Conservation (phyloP, 2,329 filamentous ascomycete genomes). For the Aphanoascus verrucosus region DNA sequence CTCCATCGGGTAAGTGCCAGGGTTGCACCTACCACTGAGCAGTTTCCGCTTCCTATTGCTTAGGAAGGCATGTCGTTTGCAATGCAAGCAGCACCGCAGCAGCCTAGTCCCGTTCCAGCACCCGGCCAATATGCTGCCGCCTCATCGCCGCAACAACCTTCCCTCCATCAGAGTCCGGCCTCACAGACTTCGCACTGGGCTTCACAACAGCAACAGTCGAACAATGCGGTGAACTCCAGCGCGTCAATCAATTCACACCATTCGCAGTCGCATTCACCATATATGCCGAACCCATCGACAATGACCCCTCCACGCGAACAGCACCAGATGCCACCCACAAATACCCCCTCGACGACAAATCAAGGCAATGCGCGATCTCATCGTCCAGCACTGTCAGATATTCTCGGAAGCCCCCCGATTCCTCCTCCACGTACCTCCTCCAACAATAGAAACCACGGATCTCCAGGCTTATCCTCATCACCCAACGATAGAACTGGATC, state of each 20-base stretch:
- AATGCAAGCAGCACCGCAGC: slow-evolving; percentile 51
- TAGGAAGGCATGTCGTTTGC: slow-evolving; percentile 51
- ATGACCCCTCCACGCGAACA: slow-evolving; percentile 39
- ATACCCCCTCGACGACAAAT: slow-evolving; percentile 30
- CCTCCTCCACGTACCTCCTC: slow-evolving; percentile 76
- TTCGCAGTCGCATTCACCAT: slow-evolving; percentile 21
- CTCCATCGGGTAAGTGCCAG: neutral
- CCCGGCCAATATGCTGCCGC: slow-evolving; percentile 35
- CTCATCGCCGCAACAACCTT: slow-evolving; percentile 41
- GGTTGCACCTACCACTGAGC: slow-evolving; percentile 7
- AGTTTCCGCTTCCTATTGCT: slow-evolving; percentile 15
- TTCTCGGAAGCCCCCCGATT: slow-evolving; percentile 53
- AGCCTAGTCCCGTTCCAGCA: slow-evolving; percentile 42
- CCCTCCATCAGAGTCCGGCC: slow-evolving; percentile 43
- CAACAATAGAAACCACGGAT: slow-evolving; percentile 44
- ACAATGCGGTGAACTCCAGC: slow-evolving; percentile 15
- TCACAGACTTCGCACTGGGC: slow-evolving; percentile 27
- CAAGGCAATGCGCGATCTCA: slow-evolving; percentile 14
- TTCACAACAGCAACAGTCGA: slow-evolving; percentile 13
- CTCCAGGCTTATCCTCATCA: slow-evolving; percentile 28
- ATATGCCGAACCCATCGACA: slow-evolving; percentile 29
- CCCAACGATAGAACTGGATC: slow-evolving; percentile 30
- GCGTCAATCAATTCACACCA: slow-evolving; percentile 22
- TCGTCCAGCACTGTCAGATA: slow-evolving; percentile 33
- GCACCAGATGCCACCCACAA: slow-evolving; percentile 32